Evolutionary conservation across 371 early-diverging fungal species (phyloP), one percentile per base, ranked within the genome.

Genomic region (Capillidium heterosporum): DNA sequence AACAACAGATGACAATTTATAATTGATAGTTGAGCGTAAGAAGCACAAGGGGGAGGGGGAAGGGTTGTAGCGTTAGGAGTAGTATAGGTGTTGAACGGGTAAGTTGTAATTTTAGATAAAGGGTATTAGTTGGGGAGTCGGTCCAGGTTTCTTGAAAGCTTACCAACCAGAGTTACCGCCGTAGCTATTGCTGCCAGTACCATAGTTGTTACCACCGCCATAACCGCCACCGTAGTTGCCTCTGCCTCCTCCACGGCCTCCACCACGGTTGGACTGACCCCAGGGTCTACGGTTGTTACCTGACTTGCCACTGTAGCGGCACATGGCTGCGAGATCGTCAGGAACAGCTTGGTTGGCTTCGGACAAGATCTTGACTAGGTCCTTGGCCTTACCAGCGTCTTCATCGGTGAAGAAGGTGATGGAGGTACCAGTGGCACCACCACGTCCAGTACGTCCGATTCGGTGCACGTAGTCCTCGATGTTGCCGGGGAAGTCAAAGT

Each of bases 391-490:
- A 61, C 84, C 84, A 53, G 78, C 76, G 71, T 99, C 94, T 24
- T 89, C 95, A 42, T 77, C 67, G 1, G 98, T 93, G 71, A 99
- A 95, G 80, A 94, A 98, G 21, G 99, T 95, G 67, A 89, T 78
- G 19, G 98, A 82, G 13, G 87, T 78, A 32, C 99, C 99, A n/a
- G 84, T 84, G 47, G 81, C 80, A 24, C 85, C 89, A 57, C 95
- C 96, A 77, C 99, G 94, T 63, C 98, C 99, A 27, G 99, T 99
- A 75, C 99, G 85, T 57, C 99, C 99, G 59, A 99, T 97, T 63
- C 98, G 85, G 71, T 98, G 98, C 35, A 96, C 89, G 68, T 95
- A 98, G 67, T 91, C 92, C 60, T 89, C 89, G 64, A 86, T 83
- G 68, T 88, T 88, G 55, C 73, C 81, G 35, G 98, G 98, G 76